Conservation (phyloP, 352 stramenopile species). For the Pythium brassicae region DNA sequence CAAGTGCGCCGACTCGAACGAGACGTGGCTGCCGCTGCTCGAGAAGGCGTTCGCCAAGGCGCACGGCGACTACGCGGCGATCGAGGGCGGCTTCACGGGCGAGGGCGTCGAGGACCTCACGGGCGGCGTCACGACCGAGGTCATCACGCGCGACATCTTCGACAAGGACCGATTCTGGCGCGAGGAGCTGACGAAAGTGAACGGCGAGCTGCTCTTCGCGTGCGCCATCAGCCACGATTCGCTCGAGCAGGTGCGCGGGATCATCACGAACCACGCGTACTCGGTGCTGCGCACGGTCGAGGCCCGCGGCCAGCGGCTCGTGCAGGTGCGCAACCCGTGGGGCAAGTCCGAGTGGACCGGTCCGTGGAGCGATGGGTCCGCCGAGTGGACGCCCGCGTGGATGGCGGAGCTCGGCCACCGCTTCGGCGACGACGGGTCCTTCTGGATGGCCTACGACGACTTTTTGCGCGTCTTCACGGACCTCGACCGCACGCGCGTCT, state of each 20-base stretch:
- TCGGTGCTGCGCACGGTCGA: conserved; percentile 44
- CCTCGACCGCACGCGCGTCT: conserved; percentile 34
- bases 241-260: conserved; percentile 17
- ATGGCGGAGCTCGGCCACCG: conserved; percentile 32
- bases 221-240: conserved; percentile 18
- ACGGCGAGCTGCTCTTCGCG: conserved; percentile 36
- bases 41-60: conserved; percentile 87
- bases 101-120: conserved; percentile 43
- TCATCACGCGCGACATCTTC: conserved; percentile 29
- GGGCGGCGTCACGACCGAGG: conserved; percentile 32
- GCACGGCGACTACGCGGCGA: conserved; percentile 61
- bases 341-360: conserved; percentile 53
- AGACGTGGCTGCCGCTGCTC: conserved; percentile 81
- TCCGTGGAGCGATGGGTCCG: conserved; percentile 38
- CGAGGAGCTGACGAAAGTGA: conserved; percentile 31
- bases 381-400: conserved; percentile 43
- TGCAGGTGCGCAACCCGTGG: conserved; percentile 52
- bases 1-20: conserved; percentile 42
- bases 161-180: conserved; percentile 34
- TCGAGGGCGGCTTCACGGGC: conserved; percentile 55
- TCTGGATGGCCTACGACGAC: conserved; percentile 59
- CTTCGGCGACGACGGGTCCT: conserved; percentile 51
- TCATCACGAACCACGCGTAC: conserved; percentile 55
- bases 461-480: conserved; percentile 31
- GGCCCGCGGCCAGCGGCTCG: conserved; percentile 25